Evolutionary conservation across 768 basidiomycete genomes (phyloP).

Genomic region (Calocybe gangraenosa): DNA sequence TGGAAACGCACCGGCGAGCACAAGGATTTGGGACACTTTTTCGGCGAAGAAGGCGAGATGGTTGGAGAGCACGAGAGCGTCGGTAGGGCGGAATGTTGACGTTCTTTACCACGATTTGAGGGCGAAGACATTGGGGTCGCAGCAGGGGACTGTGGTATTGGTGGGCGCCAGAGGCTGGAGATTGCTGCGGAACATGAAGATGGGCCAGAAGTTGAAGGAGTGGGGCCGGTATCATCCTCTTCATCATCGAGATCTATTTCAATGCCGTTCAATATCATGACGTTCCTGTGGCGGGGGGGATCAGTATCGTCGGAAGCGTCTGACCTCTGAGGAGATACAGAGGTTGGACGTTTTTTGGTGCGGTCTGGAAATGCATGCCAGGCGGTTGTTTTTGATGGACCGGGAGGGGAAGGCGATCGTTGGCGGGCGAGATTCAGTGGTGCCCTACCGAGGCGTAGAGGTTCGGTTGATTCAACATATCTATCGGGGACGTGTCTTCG

Average conservation of each 20-base stretch:
- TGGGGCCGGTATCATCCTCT: slow-evolving; percentile 10
- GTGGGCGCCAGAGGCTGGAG: neutral
- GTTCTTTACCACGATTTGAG: neutral
- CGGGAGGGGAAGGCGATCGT: neutral
- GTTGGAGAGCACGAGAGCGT: neutral
- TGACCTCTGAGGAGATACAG: slow-evolving; percentile 7
- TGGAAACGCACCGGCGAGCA: slow-evolving; percentile 5
- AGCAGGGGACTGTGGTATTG: slow-evolving; percentile 4
- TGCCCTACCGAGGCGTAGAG: neutral
- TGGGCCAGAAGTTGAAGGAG: neutral
- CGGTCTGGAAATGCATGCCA: slow-evolving; percentile 10
- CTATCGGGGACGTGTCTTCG: neutral
- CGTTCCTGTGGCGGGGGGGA: slow-evolving; percentile 5
- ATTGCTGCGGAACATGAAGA: neutral
- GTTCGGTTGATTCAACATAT: neutral
- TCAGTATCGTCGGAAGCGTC: neutral
- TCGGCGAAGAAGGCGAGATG: neutral
- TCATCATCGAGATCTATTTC: slow-evolving; percentile 17
- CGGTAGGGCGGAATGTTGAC: neutral
- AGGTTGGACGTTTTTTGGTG: neutral
- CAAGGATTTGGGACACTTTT: neutral
- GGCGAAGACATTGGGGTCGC: slow-evolving; percentile 6
- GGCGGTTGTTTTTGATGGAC: neutral
- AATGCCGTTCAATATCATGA: slow-evolving; percentile 15
- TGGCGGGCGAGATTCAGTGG: too few relatives aligned